Conservation (phyloP, 148 eudicot genomes). For the Arctostaphylos glauca region DNA sequence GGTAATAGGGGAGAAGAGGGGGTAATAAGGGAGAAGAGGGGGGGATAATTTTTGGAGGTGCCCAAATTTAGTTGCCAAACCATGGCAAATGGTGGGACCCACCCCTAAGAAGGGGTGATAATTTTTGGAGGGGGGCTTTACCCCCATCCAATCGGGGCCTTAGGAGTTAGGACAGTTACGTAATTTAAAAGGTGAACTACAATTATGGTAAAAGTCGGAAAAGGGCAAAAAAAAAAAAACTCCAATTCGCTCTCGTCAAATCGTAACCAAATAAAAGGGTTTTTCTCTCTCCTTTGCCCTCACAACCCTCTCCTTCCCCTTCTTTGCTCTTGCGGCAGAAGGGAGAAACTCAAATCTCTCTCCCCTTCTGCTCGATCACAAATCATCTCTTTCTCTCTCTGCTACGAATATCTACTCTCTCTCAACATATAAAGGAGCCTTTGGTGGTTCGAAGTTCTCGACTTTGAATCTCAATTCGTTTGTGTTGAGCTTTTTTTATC, state of each 20-base stretch:
- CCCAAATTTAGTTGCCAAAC: too few species aligned
- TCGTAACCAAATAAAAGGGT: background rate
- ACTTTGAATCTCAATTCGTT: background rate
- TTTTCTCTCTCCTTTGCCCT: conserved; percentile 8
- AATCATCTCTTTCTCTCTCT: background rate
- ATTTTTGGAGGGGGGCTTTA: too few species aligned
- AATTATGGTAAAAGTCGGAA: background rate
- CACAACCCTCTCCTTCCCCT: conserved; percentile 9
- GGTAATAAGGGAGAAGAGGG: too few species aligned
- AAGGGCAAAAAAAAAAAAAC: background rate
- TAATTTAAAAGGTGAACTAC: background rate
- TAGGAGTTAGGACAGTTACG: background rate
- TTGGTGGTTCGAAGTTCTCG: conserved; percentile 43
- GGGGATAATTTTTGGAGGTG: too few species aligned
- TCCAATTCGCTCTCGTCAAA: background rate
- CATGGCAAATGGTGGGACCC: too few species aligned
- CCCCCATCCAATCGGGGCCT: too few species aligned
- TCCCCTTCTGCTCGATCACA: background rate
- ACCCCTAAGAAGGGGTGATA: too few species aligned
- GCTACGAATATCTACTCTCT: background rate
- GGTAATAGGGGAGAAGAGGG: too few species aligned
- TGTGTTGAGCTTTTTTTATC: conserved; percentile 13
- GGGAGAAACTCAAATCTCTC: conserved; percentile 24
- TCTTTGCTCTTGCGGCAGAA: conserved; percentile 23
- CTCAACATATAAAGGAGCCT: background rate